Evolutionary conservation across 2,329 filamentous ascomycete genomes (phyloP), one percentile per base, ranked within the genome.

Genomic region (Apiospora kogelbergensis): DNA sequence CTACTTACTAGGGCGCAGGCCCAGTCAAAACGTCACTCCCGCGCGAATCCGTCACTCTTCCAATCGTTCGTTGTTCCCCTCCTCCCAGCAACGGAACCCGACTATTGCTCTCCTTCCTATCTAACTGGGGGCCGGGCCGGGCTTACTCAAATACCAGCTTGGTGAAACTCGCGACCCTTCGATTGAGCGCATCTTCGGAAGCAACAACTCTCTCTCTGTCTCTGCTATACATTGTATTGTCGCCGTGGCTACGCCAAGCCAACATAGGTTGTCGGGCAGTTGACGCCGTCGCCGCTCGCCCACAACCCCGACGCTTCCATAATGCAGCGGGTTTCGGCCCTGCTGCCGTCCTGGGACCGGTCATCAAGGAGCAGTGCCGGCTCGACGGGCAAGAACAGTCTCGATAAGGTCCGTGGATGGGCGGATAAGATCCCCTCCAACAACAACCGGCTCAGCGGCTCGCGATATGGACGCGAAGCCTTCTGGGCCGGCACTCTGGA

Each of bases 401-500:
- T 76, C 73, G 77, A 80, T 65, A 78, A 77, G 70, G 77, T 85
- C 41, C 84, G 84, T 69, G 80, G 81, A 65, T 84, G 83, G 83
- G 80, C 82, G 73, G 77, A 80, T 74, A 73, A 80, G 78, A 78
- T 84, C 71, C 88, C 90, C 70, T 85, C 88, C 45, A 90, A 91
- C 3, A 87, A 91, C 72, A 93, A 92, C 76, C 87, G 84, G 69
- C 79, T 92, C 63, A 90, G 88, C 68, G 91, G 93, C 78, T 90
- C 75, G 41, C 75, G 88, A 73, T 81, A 93, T 42, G 90, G 90
- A 69, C 87, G 86, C 40, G 93, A 97, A 78, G 90, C 92, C 30
- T 95, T 95, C 76, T 96, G 93, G 93, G 94, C 94, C 3, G 91
- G 92, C 41, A 92, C 91, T 1, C 84, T 97, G 66, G 95, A 97